A percentile compares a stretch with the other conserved stretches of the same genome.
These are phyloP conservation scores for Diaporthe vexans DNA, from an alignment of 2,329 filamentous ascomycete species.

Conservation along the genomic window DNA sequence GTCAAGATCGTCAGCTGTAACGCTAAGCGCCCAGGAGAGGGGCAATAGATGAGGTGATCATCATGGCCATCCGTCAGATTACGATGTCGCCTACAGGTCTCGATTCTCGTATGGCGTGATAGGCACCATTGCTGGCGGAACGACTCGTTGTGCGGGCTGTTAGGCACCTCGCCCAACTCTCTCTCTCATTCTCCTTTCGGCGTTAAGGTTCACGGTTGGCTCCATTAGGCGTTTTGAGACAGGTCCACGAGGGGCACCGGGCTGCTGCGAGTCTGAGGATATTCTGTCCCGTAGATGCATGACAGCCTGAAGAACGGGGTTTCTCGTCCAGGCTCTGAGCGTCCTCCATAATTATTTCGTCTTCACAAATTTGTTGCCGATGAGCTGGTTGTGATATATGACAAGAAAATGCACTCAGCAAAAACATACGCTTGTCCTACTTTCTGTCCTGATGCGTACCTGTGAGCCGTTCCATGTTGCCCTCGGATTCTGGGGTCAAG, in stretches of 20 bases:
- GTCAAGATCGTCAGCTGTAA: constrained; percentile 99
- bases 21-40: constrained; percentile 76
- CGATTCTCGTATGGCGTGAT: neutral
- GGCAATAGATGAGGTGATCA: constrained; percentile 44
- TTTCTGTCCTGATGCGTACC: neutral
- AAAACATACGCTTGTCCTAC: too few species aligned
- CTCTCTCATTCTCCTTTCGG: neutral
- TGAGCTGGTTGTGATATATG: neutral
- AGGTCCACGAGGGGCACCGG: neutral
- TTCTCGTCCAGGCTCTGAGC: neutral
- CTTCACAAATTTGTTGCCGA: neutral
- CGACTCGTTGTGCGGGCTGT: neutral
- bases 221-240: constrained; percentile 12
- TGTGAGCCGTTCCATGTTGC: neutral
- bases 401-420: neutral
- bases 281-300: neutral
- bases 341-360: neutral
- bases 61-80: neutral
- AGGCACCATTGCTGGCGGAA: neutral
- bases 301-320: constrained; percentile 5
- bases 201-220: constrained; percentile 15
- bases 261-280: neutral
- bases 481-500: neutral
- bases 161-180: neutral
- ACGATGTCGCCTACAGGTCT: neutral